phyloP scores from a whole-genome alignment of 768 basidiomycete genomes.

The Lentinula guzmanii region DNA sequence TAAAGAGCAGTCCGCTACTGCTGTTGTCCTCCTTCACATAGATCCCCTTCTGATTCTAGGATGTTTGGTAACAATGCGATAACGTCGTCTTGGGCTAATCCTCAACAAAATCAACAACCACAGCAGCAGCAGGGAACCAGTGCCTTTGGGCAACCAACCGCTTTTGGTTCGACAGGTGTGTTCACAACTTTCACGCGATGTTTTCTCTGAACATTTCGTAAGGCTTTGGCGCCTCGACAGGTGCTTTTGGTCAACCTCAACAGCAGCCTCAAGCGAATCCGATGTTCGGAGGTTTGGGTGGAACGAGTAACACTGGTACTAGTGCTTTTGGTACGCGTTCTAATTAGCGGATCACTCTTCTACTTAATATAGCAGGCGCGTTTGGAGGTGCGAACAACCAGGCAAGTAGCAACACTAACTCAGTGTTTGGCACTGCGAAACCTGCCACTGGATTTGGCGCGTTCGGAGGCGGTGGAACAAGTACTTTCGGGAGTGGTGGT shows the following conservation, averaged over 20 bases:
- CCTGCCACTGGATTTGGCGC: conserved; percentile 30
- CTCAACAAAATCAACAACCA: conserved; percentile 42
- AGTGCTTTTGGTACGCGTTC: conserved; percentile 39
- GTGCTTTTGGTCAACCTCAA: conserved; percentile 53
- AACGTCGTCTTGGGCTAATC: conserved; percentile 65
- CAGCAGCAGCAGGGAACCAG: conserved; percentile 35
- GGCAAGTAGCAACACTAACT: conserved; percentile 12
- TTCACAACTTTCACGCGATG: conserved; percentile 19
- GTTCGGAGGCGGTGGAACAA: conserved; percentile 23
- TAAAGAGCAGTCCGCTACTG: neutral
- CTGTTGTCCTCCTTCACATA: neutral
- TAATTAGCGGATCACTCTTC: conserved; percentile 8
- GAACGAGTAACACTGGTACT: conserved; percentile 23
- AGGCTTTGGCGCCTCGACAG: conserved; percentile 15
- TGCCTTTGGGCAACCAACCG: conserved; percentile 66
- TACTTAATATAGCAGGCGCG: conserved; percentile 30
- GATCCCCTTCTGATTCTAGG: conserved; percentile 8
- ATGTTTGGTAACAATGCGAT: conserved; percentile 57
- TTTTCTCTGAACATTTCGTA: conserved; percentile 8
- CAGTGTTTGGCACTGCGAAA: conserved; percentile 28
- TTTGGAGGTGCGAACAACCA: conserved; percentile 25
- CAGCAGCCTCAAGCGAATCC: conserved; percentile 64
- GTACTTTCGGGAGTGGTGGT: conserved; percentile 10
- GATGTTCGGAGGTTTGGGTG: conserved; percentile 68
- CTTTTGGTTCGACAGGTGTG: conserved; percentile 56